Conservation (phyloP, 495 filamentous ascomycete genomes). For the Penicillium robsamsonii region DNA sequence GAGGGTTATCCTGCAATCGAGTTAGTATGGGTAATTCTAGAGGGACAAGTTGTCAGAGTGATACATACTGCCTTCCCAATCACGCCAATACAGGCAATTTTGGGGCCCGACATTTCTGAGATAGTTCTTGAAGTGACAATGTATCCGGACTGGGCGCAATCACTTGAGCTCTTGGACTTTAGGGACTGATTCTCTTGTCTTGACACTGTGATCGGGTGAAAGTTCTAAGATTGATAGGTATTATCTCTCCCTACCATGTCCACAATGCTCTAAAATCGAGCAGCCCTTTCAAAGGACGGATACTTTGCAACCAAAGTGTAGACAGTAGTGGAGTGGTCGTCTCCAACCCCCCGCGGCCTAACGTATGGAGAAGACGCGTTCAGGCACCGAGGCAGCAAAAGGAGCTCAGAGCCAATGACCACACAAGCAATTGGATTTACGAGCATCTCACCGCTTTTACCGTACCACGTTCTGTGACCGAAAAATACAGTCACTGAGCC, state of each 20-base stretch:
- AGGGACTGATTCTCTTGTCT: background rate
- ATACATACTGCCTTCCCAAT: conserved; percentile 81
- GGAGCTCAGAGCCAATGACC: conserved; percentile 18
- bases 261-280: background rate
- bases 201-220: background rate
- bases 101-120: conserved; percentile 32
- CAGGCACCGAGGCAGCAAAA: conserved; percentile 9
- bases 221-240: conserved; percentile 1
- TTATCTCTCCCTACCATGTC: conserved; percentile 1
- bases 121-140: background rate
- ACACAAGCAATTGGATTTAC: conserved; percentile 22
- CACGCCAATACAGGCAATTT: conserved; percentile 85
- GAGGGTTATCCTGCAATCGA: conserved; percentile 77
- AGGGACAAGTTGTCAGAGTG: background rate
- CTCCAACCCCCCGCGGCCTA: background rate
- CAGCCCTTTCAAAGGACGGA: background rate
- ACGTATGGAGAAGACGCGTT: background rate
- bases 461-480: conserved; percentile 3
- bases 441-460: conserved; percentile 24
- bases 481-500: conserved; percentile 8
- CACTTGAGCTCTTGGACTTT: background rate
- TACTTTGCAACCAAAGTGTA: background rate
- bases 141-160: background rate
- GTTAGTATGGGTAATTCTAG: conserved; percentile 14
- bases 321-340: conserved; percentile 2